phyloP scores from a whole-genome alignment of 2,329 filamentous ascomycete genomes.

The Exophiala phaeomuriformis region DNA sequence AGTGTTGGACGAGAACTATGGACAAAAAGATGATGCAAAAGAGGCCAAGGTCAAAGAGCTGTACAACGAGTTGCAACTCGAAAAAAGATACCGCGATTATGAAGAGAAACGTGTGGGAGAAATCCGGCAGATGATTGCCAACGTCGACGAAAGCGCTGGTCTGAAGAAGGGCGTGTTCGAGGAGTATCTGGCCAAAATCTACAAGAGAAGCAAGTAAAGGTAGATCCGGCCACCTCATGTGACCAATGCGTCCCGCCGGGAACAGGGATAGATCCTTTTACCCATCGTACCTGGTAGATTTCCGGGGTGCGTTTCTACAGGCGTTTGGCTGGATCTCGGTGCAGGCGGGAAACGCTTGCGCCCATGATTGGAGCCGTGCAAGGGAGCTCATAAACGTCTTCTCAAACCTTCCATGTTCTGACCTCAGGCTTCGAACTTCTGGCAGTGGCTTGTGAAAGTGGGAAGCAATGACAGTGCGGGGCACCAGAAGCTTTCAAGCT shows the following conservation, averaged over 20 bases:
- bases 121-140: slow-evolving; percentile 65
- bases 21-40: slow-evolving; percentile 74
- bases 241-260: neutral
- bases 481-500: neutral
- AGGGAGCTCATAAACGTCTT: neutral
- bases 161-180: slow-evolving; percentile 88
- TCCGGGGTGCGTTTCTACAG: neutral
- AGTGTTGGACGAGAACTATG: slow-evolving; percentile 87
- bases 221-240: neutral
- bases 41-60: slow-evolving; percentile 84
- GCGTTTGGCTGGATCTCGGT: neutral
- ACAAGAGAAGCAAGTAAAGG: slow-evolving; percentile 86
- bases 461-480: neutral
- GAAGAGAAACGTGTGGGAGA: slow-evolving; percentile 82
- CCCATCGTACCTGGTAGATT: neutral
- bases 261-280: neutral
- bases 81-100: slow-evolving; percentile 76
- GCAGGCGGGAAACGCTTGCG: neutral
- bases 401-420: neutral
- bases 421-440: neutral
- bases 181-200: slow-evolving; percentile 89
- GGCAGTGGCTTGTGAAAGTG: neutral
- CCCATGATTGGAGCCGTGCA: neutral
- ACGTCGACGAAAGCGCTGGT: slow-evolving; percentile 77
- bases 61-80: slow-evolving; percentile 76